Conservation (phyloP, 805 yeast species). For the Cyberlindnera japonica region DNA sequence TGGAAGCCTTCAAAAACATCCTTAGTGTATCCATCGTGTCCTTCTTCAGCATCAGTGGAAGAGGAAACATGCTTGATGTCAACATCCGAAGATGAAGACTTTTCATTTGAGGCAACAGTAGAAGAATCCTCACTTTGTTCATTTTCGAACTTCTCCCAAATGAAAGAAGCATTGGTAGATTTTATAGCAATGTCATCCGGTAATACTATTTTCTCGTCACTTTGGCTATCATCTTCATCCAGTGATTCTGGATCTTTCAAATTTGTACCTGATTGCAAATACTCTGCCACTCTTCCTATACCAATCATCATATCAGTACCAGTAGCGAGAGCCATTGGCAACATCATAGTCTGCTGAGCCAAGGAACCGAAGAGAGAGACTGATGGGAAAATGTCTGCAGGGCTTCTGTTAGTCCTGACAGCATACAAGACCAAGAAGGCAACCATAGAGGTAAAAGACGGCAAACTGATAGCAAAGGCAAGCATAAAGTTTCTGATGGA, state of each 20-base stretch:
- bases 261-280: conserved; percentile 43
- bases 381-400: conserved; percentile 69
- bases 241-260: conserved; percentile 33
- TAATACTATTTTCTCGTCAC: conserved; percentile 22
- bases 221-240: conserved; percentile 36
- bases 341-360: conserved; percentile 57
- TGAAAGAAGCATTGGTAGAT: conserved; percentile 52
- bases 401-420: conserved; percentile 35
- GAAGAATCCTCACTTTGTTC: conserved; percentile 9
- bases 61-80: conserved; percentile 13
- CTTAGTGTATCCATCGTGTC: conserved; percentile 6
- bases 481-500: conserved; percentile 49
- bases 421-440: conserved; percentile 43
- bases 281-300: conserved; percentile 51
- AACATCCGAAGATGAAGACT: conserved; percentile 10
- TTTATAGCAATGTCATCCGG: conserved; percentile 40
- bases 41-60: conserved; percentile 14
- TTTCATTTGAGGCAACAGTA: conserved; percentile 8
- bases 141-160: conserved; percentile 57
- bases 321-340: conserved; percentile 68
- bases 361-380: conserved; percentile 62
- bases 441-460: conserved; percentile 54
- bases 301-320: conserved; percentile 67
- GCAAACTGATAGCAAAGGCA: conserved; percentile 48
- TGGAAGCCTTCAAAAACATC: conserved; percentile 16